Evolutionary conservation across 345 rosid genomes (phyloP).

Genomic region (Populus pruinosa): DNA sequence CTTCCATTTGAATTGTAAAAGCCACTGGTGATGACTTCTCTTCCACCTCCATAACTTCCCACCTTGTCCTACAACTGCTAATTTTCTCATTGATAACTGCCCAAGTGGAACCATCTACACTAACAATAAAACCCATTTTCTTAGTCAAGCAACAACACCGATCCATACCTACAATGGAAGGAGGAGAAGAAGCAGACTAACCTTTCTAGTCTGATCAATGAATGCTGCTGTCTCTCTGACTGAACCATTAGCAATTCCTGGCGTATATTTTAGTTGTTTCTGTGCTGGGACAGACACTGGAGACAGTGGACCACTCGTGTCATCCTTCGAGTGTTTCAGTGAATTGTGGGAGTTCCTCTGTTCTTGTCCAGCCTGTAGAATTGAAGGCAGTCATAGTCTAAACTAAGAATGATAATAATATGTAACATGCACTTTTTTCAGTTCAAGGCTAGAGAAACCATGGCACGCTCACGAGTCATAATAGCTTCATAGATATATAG

Average conservation of each 20-base stretch:
- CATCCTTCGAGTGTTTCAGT: constrained; percentile 58
- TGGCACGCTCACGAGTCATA: not conserved
- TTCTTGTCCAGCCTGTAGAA: constrained; percentile 26
- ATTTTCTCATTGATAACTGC: constrained; percentile 65
- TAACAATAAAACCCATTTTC: constrained; percentile 4
- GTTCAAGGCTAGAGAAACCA: not conserved
- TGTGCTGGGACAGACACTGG: constrained; percentile 81
- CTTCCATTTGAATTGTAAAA: constrained; percentile 95
- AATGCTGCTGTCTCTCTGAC: constrained; percentile 58
- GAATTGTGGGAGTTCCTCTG: constrained; percentile 63
- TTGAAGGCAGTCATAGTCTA: constrained; percentile 4
- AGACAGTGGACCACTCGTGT: constrained; percentile 53
- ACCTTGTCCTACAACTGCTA: constrained; percentile 62
- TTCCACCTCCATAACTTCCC: constrained; percentile 99
- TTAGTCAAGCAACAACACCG: constrained; percentile 15
- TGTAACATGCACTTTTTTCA: not conserved
- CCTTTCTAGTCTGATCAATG: constrained; percentile 68
- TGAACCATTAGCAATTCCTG: constrained; percentile 76
- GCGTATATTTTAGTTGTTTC: constrained; percentile 87
- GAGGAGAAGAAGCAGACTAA: constrained; percentile 21
- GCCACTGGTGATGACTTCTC: constrained; percentile 99
- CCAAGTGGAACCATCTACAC: constrained; percentile 90
- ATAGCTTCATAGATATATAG: not conserved
- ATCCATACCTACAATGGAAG: not conserved
- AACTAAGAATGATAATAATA: not conserved